Base-by-base conservation (phyloP, 2,329 filamentous ascomycete species). In the Alternaria incomplexa region DNA sequence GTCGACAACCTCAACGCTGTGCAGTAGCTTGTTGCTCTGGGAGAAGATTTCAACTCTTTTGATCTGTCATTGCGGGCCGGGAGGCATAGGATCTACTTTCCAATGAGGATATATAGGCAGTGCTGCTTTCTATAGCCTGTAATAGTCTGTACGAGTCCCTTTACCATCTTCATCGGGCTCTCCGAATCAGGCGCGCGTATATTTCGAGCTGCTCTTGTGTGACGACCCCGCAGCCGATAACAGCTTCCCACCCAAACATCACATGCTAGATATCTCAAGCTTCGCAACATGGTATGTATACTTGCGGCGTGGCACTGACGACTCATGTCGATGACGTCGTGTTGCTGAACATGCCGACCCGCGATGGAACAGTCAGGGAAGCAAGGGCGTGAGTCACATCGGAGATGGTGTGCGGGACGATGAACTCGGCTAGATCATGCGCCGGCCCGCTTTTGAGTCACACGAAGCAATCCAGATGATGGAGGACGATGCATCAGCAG, bases 351-450 rank as follows among this genome's bases (percentile, higher is more conserved):
- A 52, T 30, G 8, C 28, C 26, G 4, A 40, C 15, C 36, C 17
- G 36, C 36, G 36, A 40, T 17, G 6, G 36, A 40, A 40, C 36
- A 17, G 36, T 40, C 9, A 3, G 36, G 36, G 36, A 6, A 40
- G 36, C 23, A 25, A 45, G 17, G 6, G 28, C 9, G 20, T 59
- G 48, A 62, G 60, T 58, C 55, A 59, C 43, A 32, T 20, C 23
- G n/a, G 15, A 10, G 13, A 36, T 59, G 43, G 17, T 44, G 43
- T 58, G 28, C 48, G 23, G 40, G 25, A 17, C 17, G 40, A n/a
- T 9, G 9, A 15, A 23, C 6, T 36, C 28, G 8, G 25, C 28
- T 44, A 25, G 12, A 20, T 36, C 25, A 15, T 8, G 25, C 23
- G 13, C n/a, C 20, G 17, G 17, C 11, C 15, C 43, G 26, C 5